Base-by-base conservation (phyloP, 805 yeast genomes). In the Spathaspora girioi region DNA sequence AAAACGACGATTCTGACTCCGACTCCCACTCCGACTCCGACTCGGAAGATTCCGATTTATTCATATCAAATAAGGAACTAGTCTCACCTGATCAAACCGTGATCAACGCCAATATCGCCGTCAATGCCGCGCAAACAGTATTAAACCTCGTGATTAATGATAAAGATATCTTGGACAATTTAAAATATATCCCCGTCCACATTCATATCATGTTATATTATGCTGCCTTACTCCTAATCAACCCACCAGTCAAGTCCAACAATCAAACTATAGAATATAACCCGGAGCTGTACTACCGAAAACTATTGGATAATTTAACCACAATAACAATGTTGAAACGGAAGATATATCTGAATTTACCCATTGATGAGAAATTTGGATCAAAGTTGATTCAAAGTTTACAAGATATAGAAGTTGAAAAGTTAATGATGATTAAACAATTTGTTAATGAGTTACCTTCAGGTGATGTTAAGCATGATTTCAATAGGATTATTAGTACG, bases 141-240 rank as follows among this genome's bases (percentile, higher is more conserved):
- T 62, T 85, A 47, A 82, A 80, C 51, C 65, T 84, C 50, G 84
- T 83, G 0, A 67, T 83, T 3, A 77, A 76, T 46, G 90, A 85
- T 61, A 66, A 71, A 11, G 89, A 85, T 60, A 81, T 85, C 32
- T 62, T 77, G 26, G 69, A 75, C 8, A 80, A 82, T 45, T 67
- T 85, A 53, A 77, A 76, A 57, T 85, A 81, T 58, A 86, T 84
- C 18, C 91, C 91, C 0, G 79, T 84, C n/a, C 89, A 85, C 61
- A 81, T 85, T 41, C 88, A 84, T 60, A 76, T 85, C 48, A 84
- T 85, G 89, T 66, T 84, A 11, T 85, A 84, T 60, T 84, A 83
- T 57, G 86, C 89, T 1, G 84, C 86, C 0, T 64, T 84, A 48
- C 64, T 84, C 27, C 65, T 83, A 5, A 64, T 84, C 38, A 77